Conservation (phyloP, 805 yeast genomes). For the Teunomyces stri region DNA sequence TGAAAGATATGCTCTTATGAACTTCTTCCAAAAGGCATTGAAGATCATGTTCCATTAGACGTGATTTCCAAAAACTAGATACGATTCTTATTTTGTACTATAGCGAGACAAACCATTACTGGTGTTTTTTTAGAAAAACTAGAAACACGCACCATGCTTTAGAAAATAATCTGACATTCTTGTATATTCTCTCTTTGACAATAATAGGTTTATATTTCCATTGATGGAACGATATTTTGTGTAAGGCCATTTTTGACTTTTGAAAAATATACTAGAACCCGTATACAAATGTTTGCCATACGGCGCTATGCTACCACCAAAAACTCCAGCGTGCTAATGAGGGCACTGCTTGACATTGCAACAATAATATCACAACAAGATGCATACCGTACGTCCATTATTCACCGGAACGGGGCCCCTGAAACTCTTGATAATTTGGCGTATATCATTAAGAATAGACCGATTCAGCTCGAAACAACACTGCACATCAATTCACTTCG, state of each 20-base stretch:
- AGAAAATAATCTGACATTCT: too few species aligned
- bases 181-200: too few species aligned
- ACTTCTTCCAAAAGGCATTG: slow-evolving; percentile 9
- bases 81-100: neutral
- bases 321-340: slow-evolving; percentile 13
- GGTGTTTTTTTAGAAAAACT: neutral
- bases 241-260: neutral
- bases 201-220: too few species aligned
- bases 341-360: slow-evolving; percentile 26
- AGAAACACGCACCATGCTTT: too few species aligned
- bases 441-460: slow-evolving; percentile 24
- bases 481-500: slow-evolving; percentile 24
- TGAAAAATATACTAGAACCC: neutral
- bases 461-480: slow-evolving; percentile 20
- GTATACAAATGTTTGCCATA: neutral
- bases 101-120: neutral
- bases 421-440: slow-evolving; percentile 18
- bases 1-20: slow-evolving; percentile 7
- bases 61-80: neutral
- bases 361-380: slow-evolving; percentile 18
- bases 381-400: slow-evolving; percentile 25
- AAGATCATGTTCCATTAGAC: slow-evolving; percentile 8
- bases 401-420: slow-evolving; percentile 23
- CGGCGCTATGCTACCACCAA: slow-evolving; percentile 8
- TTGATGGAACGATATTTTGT: neutral